These are phyloP conservation scores for Lentinula sp. DNA, from an alignment of 768 basidiomycete genomes.

Conservation along the genomic window DNA sequence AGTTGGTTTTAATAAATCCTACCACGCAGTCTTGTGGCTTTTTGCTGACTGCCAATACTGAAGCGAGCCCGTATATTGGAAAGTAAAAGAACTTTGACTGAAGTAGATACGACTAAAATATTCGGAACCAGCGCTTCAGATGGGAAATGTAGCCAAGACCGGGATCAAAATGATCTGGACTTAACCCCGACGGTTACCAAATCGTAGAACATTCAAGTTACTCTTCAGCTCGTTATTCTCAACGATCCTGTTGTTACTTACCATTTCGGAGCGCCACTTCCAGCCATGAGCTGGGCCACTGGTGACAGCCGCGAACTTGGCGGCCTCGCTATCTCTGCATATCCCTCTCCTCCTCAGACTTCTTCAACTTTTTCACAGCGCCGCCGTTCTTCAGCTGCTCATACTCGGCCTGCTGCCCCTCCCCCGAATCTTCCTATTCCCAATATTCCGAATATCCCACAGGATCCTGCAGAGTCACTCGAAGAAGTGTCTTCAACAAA, in stretches of 20 bases:
- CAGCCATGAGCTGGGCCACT: slow-evolving; percentile 3
- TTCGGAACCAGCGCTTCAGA: too few species aligned
- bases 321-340: slow-evolving; percentile 1
- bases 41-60: neutral
- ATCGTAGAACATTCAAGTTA: neutral
- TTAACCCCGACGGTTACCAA: neutral
- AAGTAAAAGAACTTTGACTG: neutral
- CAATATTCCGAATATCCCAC: slow-evolving; percentile 41
- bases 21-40: neutral
- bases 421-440: slow-evolving; percentile 76
- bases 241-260: neutral
- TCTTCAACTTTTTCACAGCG: slow-evolving; percentile 37
- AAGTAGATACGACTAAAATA: too few species aligned
- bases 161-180: neutral
- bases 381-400: slow-evolving; percentile 64
- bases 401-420: slow-evolving; percentile 59
- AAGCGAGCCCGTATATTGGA: neutral
- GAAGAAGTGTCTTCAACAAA: neutral
- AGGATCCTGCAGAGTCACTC: neutral
- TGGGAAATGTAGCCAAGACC: neutral
- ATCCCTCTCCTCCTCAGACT: slow-evolving; percentile 9
- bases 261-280: neutral
- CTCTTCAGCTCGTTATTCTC: neutral
- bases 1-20: neutral
- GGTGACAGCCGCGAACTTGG: neutral